phyloP scores from a whole-genome alignment of 1,284 basidiomycete species.

The Dichomitus squalens region DNA sequence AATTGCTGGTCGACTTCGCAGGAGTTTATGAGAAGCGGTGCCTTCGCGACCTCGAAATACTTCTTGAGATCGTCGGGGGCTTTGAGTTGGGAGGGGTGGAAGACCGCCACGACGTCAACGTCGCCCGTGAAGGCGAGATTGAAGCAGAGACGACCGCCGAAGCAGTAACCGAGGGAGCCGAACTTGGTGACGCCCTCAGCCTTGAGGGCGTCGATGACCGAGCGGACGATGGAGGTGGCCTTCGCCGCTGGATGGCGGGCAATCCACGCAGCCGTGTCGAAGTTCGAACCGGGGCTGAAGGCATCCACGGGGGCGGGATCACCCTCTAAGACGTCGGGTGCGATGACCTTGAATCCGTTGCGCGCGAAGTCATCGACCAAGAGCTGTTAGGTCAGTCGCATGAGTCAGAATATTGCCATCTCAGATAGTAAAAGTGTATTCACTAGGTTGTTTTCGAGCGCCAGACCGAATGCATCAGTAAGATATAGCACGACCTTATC shows the following conservation, averaged over 20 bases:
- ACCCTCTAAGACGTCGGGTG: slow-evolving; percentile 61
- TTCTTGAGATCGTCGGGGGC: slow-evolving; percentile 51
- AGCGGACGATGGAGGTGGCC: slow-evolving; percentile 57
- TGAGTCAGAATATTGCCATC: not conserved
- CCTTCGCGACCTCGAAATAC: slow-evolving; percentile 47
- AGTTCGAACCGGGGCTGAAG: slow-evolving; percentile 35
- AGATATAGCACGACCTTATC: slow-evolving; percentile 61
- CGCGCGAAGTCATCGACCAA: slow-evolving; percentile 73
- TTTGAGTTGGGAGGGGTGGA: slow-evolving; percentile 73
- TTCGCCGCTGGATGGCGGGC: slow-evolving; percentile 43
- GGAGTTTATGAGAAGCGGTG: slow-evolving; percentile 64
- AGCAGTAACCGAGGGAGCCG: slow-evolving; percentile 71
- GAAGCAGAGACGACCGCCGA: slow-evolving; percentile 59
- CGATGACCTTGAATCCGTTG: slow-evolving; percentile 67
- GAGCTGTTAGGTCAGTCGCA: slow-evolving; percentile 40
- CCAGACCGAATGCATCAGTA: slow-evolving; percentile 66
- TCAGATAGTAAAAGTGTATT: slow-evolving; percentile 8
- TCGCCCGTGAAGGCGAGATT: slow-evolving; percentile 66
- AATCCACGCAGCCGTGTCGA: slow-evolving; percentile 53
- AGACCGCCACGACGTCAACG: slow-evolving; percentile 53
- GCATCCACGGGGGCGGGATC: slow-evolving; percentile 55
- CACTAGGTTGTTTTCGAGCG: slow-evolving; percentile 54
- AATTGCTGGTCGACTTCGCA: slow-evolving; percentile 58
- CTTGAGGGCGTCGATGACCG: slow-evolving; percentile 58
- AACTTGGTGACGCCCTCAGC: slow-evolving; percentile 59